Evolutionary conservation across 148 eudicot genomes (phyloP).

Genomic region (Camellia granthamiana): DNA sequence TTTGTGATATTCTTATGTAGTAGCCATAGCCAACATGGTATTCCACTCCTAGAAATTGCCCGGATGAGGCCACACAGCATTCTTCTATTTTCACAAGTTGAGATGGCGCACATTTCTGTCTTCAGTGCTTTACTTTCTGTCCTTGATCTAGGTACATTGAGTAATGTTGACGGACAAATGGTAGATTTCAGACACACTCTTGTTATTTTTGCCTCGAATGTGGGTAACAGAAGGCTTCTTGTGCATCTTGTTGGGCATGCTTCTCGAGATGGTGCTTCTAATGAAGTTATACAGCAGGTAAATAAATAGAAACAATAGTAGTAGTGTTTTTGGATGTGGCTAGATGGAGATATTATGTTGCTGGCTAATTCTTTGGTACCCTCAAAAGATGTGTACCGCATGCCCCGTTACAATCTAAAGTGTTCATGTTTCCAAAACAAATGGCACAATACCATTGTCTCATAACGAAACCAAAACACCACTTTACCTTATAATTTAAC

Average conservation of each 20-base stretch:
- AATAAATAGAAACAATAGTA: no score
- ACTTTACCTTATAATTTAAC: no score
- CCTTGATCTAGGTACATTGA: background rate
- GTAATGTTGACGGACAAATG: background rate
- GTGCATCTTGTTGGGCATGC: background rate
- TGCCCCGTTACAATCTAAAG: no score
- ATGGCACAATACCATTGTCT: no score
- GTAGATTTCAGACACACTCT: background rate
- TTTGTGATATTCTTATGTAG: background rate
- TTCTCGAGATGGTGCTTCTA: no score
- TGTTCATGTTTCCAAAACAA: no score
- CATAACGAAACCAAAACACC: no score
- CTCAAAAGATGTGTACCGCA: no score
- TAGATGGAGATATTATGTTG: no score
- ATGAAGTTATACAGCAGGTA: no score
- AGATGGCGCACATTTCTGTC: background rate
- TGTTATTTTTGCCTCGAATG: constrained; percentile 3
- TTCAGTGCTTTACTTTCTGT: background rate
- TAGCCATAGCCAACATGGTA: background rate
- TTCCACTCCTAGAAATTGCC: background rate
- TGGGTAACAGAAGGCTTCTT: background rate
- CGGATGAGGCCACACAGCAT: constrained; percentile 4
- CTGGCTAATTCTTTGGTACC: no score
- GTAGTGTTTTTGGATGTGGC: no score
- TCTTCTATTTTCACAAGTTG: constrained; percentile 7